Evolutionary conservation across 2,329 filamentous ascomycete species (phyloP).

Genomic region (Xenosphaeropsis pyriputrescens): DNA sequence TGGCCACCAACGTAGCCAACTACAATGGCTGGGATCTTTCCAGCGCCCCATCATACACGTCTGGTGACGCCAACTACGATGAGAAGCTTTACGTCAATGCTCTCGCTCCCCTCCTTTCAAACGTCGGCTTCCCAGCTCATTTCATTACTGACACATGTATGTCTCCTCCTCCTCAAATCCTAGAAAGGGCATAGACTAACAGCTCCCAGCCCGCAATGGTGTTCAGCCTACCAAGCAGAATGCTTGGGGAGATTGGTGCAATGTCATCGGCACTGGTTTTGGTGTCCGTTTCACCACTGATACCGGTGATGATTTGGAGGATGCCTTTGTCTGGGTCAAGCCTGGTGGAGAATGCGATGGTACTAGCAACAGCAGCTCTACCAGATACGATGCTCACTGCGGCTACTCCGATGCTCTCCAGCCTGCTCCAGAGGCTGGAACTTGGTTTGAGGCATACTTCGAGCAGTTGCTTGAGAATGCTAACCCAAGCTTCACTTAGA

Average conservation of each 20-base stretch:
- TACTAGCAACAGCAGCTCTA: constrained; percentile 23
- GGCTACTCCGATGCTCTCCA: constrained; percentile 34
- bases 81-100: constrained; percentile 36
- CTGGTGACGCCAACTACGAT: constrained; percentile 32
- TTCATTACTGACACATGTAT: constrained; percentile 38
- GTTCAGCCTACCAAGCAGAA: constrained; percentile 40
- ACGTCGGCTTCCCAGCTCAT: constrained; percentile 32
- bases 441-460: constrained; percentile 48
- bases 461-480: constrained; percentile 39
- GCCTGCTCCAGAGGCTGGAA: constrained; percentile 55
- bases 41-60: constrained; percentile 24
- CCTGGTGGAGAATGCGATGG: constrained; percentile 38
- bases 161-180: constrained; percentile 3
- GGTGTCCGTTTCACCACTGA: constrained; percentile 47
- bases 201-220: constrained; percentile 36
- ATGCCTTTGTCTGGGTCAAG: constrained; percentile 60
- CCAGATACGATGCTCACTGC: constrained; percentile 35
- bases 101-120: constrained; percentile 29
- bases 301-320: constrained; percentile 41
- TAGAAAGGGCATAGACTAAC: constrained; percentile 1
- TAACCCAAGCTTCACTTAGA: constrained; percentile 22
- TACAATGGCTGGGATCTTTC: constrained; percentile 37
- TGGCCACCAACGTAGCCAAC: constrained; percentile 42
- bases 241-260: constrained; percentile 55
- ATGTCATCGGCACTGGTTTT: constrained; percentile 46